Percentiles rank a stretch among this genome's conserved stretches.
Conservation (phyloP, 208 protist species). For the Herpetomonas tarakana region DNA sequence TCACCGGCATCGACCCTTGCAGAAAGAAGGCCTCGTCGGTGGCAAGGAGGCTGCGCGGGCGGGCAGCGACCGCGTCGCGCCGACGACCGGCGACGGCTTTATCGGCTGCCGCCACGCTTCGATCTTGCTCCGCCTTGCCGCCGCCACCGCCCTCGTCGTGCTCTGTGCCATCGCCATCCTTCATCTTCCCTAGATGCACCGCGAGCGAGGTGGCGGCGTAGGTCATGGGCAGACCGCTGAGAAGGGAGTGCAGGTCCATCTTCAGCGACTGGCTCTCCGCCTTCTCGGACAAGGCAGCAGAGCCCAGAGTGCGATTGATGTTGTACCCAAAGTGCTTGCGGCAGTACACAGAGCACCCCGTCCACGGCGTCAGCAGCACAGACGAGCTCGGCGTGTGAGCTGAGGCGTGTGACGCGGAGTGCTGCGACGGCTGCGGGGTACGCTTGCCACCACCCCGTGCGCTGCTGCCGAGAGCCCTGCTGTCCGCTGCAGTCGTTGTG, state of each 20-base stretch:
- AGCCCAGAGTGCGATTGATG: slow-evolving; percentile 26
- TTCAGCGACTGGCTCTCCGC: slow-evolving; percentile 41
- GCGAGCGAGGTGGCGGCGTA: neutral
- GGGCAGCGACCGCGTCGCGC: neutral
- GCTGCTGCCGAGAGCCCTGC: too few species aligned
- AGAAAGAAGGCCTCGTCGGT: neutral
- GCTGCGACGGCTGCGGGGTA: neutral
- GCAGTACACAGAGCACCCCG: slow-evolving; percentile 61
- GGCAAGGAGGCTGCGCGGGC: neutral
- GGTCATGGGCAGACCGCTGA: slow-evolving; percentile 7
- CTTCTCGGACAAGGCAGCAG: slow-evolving; percentile 22
- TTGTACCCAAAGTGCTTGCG: slow-evolving; percentile 48
- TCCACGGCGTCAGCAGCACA: slow-evolving; percentile 23
- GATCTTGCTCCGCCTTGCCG: neutral
- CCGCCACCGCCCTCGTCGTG: too few species aligned
- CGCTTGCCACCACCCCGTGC: too few species aligned
- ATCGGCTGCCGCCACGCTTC: neutral
- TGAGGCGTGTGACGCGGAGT: neutral
- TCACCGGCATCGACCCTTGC: slow-evolving; percentile 2
- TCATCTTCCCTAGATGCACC: neutral
- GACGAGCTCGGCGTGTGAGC: neutral
- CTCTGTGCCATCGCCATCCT: neutral
- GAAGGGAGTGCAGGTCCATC: slow-evolving; percentile 38
- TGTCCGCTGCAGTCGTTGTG: too few species aligned
- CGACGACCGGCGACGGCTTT: neutral